phyloP scores from a whole-genome alignment of 169 alveolate genomes.

The Babesia caballi region DNA sequence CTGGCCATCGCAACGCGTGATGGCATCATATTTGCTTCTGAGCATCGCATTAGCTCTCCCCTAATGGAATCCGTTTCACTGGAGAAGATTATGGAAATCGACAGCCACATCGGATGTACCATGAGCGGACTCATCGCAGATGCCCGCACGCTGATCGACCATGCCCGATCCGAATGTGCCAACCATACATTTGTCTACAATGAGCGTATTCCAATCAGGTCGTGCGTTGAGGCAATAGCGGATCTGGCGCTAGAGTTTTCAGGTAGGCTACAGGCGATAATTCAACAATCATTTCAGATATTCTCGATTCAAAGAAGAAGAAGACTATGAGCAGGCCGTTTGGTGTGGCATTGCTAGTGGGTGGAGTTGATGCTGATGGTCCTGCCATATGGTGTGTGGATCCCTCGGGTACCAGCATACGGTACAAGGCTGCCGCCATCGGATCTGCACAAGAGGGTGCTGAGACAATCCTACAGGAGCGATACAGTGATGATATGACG shows the following conservation, averaged over 20 bases:
- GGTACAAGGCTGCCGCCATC: conserved; percentile 95
- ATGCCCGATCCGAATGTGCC: conserved; percentile 96
- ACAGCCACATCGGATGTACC: conserved; percentile 94
- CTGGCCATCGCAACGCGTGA: conserved; percentile 93
- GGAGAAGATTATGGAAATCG: conserved; percentile 94
- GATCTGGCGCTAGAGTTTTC: conserved; percentile 96
- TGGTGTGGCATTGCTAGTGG: conserved; percentile 95
- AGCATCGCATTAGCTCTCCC: conserved; percentile 87
- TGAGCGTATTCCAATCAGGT: conserved; percentile 89
- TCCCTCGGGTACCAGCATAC: conserved; percentile 94
- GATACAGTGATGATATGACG: conserved; percentile 88
- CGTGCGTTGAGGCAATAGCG: conserved; percentile 88
- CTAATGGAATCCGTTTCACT: conserved; percentile 88
- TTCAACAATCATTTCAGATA: background rate
- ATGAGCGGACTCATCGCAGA: conserved; percentile 98
- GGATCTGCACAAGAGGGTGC: conserved; percentile 97
- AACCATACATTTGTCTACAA: conserved; percentile 93
- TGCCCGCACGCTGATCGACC: conserved; percentile 96
- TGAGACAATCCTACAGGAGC: conserved; percentile 91
- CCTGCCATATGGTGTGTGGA: conserved; percentile 96
- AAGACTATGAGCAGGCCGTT: conserved; percentile 95
- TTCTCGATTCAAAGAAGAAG: conserved; percentile 77
- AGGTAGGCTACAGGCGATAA: conserved; percentile 19
- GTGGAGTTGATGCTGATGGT: conserved; percentile 94
- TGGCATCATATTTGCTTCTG: conserved; percentile 96